Percentiles rank a stretch among this genome's conserved stretches.
Evolutionary conservation across 179 eudicot genomes (phyloP).

Genomic region (Amaranthus tricolor): DNA sequence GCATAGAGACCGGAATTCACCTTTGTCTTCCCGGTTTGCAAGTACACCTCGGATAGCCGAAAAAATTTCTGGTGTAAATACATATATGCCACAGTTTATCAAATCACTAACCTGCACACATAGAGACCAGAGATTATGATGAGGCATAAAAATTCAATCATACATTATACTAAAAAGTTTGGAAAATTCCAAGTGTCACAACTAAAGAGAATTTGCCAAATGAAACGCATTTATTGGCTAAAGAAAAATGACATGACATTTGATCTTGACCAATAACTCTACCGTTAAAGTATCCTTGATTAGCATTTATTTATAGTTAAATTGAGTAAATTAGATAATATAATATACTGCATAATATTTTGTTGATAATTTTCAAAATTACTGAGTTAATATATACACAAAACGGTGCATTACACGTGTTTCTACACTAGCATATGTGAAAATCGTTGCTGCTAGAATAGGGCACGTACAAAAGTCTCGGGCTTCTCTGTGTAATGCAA

Average conservation of each 20-base stretch:
- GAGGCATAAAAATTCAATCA: neutral
- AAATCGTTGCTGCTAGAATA: constrained; percentile 1
- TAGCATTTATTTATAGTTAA: too few relatives aligned
- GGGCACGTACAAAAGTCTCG: constrained; percentile 82
- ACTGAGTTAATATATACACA: too few relatives aligned
- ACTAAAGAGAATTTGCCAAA: too few relatives aligned
- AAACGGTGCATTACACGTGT: too few relatives aligned
- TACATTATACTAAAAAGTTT: neutral
- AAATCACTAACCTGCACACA: constrained; percentile 76
- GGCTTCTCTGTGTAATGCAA: constrained; percentile 98
- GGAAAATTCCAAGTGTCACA: too few relatives aligned
- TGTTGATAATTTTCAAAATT: too few relatives aligned
- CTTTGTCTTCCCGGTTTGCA: constrained; percentile 62
- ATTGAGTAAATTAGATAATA: too few relatives aligned
- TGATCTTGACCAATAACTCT: too few relatives aligned
- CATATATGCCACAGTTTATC: constrained; percentile 80
- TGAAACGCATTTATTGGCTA: too few relatives aligned
- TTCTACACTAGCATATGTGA: neutral
- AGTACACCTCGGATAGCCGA: constrained; percentile 53
- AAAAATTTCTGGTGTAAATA: constrained; percentile 76
- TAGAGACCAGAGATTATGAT: constrained; percentile 15
- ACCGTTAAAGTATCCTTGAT: too few relatives aligned
- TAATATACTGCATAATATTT: too few relatives aligned
- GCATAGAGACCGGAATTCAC: constrained; percentile 32
- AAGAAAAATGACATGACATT: too few relatives aligned